Base-by-base conservation (phyloP, 1,284 basidiomycete genomes). In the Microbotryum silenes-acaulis region DNA sequence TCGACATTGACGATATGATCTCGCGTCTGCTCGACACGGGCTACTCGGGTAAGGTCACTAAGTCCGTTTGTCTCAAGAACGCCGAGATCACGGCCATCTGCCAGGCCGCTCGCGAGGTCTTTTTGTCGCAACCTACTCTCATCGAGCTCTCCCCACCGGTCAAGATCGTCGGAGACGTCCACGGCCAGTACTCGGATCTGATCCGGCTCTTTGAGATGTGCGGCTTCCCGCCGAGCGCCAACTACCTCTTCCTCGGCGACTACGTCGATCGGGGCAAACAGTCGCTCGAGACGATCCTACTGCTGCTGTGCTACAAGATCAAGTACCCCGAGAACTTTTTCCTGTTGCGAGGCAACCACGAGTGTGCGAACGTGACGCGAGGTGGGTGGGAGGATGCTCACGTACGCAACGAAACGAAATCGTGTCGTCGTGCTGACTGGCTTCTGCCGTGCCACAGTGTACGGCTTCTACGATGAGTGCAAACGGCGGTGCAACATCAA, bases 291-390 rank as follows among this genome's bases (percentile, higher is more conserved):
- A 98, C 96, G 12, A 98, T 99, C 72, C 83, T 97, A 33, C 83
- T 99, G 53, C 81, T 99, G 44, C 81, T 98, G 45, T 97, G 93
- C 77, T 98, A 98, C 84, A 99, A 99, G 81, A 90, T 97, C 80
- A 98, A 98, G 79, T 99, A 94, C 77, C 96, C 96, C 3, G 96
- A 99, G 79, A 98, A 98, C 80, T 98, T 99, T 79, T 98, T 98
- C 81, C 80, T 99, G 37, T 79, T 99, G 53, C 84, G 96, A 71
- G 96, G 96, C 53, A 99, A 99, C 77, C 96, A 99, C 78, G 96
- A 99, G 79, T 98, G 96, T 74, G 96, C 96, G 51, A 97, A 97
- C 74, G 93, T 99, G 61, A 99, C 94, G 56, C 82, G 96, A 84
- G 91, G 91, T 92, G 70, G 72, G 81, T 77, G 46, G 46, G 16